These are phyloP conservation scores for Citrus unshiu DNA, from an alignment of 345 rosid genomes.

Conservation along the genomic window DNA sequence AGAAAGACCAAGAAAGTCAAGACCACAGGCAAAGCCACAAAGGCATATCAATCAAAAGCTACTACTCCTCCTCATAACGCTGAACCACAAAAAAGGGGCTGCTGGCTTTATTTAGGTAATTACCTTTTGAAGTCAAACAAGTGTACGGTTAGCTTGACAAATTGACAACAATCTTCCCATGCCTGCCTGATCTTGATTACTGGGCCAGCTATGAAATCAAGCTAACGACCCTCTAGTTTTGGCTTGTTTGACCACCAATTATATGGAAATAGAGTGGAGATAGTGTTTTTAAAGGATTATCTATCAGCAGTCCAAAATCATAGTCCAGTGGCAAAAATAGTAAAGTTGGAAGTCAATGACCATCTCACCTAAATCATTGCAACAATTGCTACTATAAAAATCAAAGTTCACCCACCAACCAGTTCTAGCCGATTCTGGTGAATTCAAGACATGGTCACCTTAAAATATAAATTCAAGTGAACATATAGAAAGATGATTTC, in stretches of 20 bases:
- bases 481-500: slow-evolving; percentile 4
- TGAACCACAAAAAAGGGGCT: background rate
- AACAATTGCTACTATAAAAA: background rate
- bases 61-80: background rate
- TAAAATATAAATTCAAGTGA: background rate
- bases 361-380: background rate
- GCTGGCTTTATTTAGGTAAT: background rate
- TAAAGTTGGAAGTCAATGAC: background rate
- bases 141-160: background rate
- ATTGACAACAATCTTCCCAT: background rate
- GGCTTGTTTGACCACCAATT: background rate
- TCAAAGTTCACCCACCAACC: background rate
- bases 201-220: background rate
- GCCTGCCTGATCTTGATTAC: background rate
- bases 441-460: background rate
- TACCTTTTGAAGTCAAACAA: background rate
- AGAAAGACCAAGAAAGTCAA: background rate
- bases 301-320: background rate
- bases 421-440: background rate
- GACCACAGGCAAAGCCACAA: background rate
- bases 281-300: background rate
- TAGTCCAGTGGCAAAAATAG: background rate
- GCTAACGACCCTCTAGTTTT: background rate
- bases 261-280: background rate
- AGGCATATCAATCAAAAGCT: background rate